A percentile compares a stretch with the other conserved stretches of the same genome.
Conservation (phyloP, 148 eudicot genomes). For the Rhododendron williamsianum region DNA sequence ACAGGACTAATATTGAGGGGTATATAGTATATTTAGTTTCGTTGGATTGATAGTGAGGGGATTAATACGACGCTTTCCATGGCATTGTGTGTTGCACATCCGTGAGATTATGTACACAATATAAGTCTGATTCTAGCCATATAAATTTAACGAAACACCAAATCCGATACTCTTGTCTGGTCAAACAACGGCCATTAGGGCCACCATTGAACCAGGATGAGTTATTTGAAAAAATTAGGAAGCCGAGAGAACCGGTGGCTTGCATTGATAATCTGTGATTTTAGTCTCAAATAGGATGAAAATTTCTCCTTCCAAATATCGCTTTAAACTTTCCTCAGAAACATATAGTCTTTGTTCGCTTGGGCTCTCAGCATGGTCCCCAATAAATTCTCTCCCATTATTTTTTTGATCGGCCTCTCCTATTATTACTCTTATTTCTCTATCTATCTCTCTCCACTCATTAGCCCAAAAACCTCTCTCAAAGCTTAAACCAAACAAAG, state of each 20-base stretch:
- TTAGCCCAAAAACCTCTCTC: too few species aligned
- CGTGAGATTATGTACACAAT: background rate
- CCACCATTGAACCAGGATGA: background rate
- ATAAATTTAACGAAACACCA: background rate
- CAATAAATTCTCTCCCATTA: too few species aligned
- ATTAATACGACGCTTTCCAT: background rate
- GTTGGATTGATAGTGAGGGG: background rate
- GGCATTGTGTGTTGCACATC: background rate
- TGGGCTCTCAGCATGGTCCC: too few species aligned
- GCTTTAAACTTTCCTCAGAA: background rate
- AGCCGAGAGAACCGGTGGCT: background rate
- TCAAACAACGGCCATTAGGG: background rate
- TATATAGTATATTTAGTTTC: background rate
- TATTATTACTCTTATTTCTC: too few species aligned
- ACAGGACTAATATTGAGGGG: background rate
- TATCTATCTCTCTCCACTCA: too few species aligned
- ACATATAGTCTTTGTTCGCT: too few species aligned
- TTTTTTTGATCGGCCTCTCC: too few species aligned
- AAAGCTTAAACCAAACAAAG: too few species aligned
- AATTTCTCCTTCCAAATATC: background rate
- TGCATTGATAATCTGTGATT: background rate
- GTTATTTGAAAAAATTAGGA: background rate
- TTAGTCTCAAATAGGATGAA: background rate
- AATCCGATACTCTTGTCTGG: background rate
- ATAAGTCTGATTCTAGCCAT: background rate